Evolutionary conservation across 2,329 filamentous ascomycete genomes (phyloP).

Genomic region (Colletotrichum abscissum): DNA sequence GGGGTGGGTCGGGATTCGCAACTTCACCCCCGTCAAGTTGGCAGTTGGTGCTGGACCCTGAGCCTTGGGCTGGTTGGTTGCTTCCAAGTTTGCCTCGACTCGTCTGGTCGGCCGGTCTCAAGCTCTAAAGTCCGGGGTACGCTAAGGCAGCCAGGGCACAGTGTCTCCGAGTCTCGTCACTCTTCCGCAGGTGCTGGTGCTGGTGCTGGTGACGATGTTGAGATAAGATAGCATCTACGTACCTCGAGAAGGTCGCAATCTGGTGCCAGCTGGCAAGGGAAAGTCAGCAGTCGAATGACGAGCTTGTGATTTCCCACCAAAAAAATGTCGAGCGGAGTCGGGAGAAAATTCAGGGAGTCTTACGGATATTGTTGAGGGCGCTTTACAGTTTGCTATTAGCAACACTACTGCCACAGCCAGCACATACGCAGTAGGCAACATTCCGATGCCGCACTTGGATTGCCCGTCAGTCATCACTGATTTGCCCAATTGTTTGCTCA

Average conservation of each 20-base stretch:
- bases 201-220: not conserved
- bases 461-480: not conserved
- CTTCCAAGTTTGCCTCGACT: not conserved
- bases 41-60: conserved; percentile 1
- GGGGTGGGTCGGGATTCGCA: conserved; percentile 5
- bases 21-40: not conserved
- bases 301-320: conserved; percentile 22
- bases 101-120: conserved; percentile 15
- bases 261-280: conserved; percentile 1
- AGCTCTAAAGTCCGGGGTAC: conserved; percentile 33
- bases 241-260: not conserved
- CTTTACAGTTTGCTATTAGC: not conserved
- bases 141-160: conserved; percentile 1
- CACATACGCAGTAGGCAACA: not conserved
- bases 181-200: not conserved
- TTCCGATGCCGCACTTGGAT: conserved; percentile 17
- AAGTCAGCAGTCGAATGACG: not conserved
- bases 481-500: not conserved
- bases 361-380: conserved; percentile 24
- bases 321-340: conserved; percentile 24
- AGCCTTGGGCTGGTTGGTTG: not conserved
- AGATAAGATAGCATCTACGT: conserved; percentile 9
- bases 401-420: not conserved
- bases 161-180: no score
- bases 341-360: conserved; percentile 14